Conservation (phyloP, 1,139 yeast species). For the Hyphopichia fennica region DNA sequence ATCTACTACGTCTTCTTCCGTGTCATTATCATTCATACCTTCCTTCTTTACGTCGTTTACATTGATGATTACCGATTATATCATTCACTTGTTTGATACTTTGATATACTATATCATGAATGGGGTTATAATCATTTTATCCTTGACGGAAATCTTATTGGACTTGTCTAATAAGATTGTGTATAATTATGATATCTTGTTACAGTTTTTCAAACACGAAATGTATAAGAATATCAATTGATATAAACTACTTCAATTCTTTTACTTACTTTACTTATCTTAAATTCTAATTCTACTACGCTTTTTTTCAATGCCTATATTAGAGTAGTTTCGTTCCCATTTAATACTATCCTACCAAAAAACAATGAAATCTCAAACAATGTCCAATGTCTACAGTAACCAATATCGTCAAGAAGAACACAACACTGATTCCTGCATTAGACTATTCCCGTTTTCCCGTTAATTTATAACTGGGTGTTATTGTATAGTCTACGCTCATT, state of each 20-base stretch:
- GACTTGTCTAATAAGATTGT: slow-evolving; percentile 3
- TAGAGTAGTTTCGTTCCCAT: too few species aligned
- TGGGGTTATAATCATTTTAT: slow-evolving; percentile 2
- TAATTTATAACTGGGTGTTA: too few species aligned
- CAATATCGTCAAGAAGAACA: too few species aligned
- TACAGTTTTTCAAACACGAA: slow-evolving; percentile 6
- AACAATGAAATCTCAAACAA: too few species aligned
- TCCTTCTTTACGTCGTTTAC: not conserved
- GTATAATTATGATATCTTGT: slow-evolving; percentile 1
- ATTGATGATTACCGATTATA: not conserved
- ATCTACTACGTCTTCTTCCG: not conserved
- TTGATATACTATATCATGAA: slow-evolving; percentile 3
- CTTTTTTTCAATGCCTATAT: too few species aligned
- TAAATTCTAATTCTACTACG: too few species aligned
- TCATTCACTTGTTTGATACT: slow-evolving; percentile 1
- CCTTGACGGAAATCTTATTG: slow-evolving; percentile 2
- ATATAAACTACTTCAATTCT: not conserved
- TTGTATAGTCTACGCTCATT: too few species aligned
- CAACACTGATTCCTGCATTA: too few species aligned
- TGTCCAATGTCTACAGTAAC: too few species aligned
- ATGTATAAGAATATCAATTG: slow-evolving; percentile 5
- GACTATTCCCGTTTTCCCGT: too few species aligned
- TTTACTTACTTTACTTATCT: not conserved
- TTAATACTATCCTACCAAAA: too few species aligned
- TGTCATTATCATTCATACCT: not conserved